A percentile compares a stretch with the other conserved stretches of the same genome.
These are phyloP conservation scores for Aegilops longissima DNA, from an alignment of 176 grass and related monocot genomes.

Conservation along the genomic window DNA sequence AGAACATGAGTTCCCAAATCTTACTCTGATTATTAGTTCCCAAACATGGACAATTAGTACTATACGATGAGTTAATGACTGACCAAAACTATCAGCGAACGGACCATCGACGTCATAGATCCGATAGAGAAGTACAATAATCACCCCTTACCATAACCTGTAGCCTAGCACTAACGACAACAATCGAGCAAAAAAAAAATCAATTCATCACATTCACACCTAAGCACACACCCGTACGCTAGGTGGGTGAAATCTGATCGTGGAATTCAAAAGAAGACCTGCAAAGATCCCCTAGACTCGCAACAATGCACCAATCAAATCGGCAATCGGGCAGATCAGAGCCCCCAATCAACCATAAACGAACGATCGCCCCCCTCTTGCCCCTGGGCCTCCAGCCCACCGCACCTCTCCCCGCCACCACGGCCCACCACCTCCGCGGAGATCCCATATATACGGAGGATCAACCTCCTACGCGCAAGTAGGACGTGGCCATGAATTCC, in stretches of 20 bases:
- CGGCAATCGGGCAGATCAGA: slow-evolving; percentile 7
- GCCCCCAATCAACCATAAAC: background rate
- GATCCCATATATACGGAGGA: background rate
- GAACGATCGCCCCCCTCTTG: background rate
- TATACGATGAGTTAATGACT: background rate
- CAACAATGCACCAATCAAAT: background rate
- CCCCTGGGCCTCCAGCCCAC: slow-evolving; percentile 56
- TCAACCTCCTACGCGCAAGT: background rate
- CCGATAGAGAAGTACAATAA: background rate
- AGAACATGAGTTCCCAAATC: background rate
- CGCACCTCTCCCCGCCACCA: slow-evolving; percentile 3
- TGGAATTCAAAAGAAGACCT: background rate
- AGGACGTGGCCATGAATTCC: slow-evolving; percentile 46
- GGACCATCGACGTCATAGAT: background rate
- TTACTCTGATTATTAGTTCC: background rate
- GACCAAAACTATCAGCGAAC: background rate
- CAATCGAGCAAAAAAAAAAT: background rate
- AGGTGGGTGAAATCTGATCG: slow-evolving; percentile 19
- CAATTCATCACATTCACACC: background rate
- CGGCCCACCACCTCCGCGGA: slow-evolving; percentile 43
- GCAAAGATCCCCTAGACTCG: background rate
- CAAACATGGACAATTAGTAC: background rate
- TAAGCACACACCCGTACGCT: background rate
- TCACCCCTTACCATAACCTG: background rate
- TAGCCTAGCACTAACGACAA: background rate